Conservation (phyloP, 768 basidiomycete species). For the Vishniacozyma victoriae region DNA sequence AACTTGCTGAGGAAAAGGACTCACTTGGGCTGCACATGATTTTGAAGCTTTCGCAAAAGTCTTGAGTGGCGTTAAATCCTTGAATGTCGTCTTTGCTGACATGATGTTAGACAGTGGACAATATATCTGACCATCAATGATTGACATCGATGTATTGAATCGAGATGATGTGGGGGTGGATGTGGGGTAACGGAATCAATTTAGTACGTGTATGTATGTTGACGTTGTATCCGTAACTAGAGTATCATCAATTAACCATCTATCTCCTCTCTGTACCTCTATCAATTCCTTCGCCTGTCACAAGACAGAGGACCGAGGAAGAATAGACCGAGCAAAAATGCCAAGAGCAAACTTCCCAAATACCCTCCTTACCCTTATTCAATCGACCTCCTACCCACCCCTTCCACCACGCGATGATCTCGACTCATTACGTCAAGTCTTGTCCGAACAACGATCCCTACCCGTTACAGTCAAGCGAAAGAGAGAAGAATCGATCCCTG, state of each 20-base stretch:
- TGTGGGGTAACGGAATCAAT: too few species aligned
- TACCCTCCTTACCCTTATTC: constrained; percentile 16
- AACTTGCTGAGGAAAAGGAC: constrained; percentile 1
- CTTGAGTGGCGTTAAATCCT: constrained; percentile 34
- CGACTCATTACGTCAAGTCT: constrained; percentile 13
- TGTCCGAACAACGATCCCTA: constrained; percentile 3
- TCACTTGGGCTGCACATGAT: constrained; percentile 38
- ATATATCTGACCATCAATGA: too few species aligned
- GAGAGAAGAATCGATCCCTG: too few species aligned
- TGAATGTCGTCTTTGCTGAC: constrained; percentile 17
- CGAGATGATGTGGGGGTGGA: too few species aligned
- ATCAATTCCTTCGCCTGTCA: too few species aligned
- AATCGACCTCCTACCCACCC: constrained; percentile 25
- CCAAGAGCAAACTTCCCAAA: constrained; percentile 6
- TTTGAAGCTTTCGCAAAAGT: constrained; percentile 38
- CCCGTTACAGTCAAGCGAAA: constrained; percentile 33
- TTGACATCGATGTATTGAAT: too few species aligned
- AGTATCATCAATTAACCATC: too few species aligned
- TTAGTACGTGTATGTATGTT: too few species aligned
- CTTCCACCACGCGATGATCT: constrained; percentile 17
- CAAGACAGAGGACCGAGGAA: too few species aligned
- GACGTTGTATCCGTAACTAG: too few species aligned
- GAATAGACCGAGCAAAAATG: too few species aligned
- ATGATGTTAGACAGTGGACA: background rate
- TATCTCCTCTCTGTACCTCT: too few species aligned